Conservation (phyloP, 805 yeast genomes). For the Suhomyces pyralidae region DNA sequence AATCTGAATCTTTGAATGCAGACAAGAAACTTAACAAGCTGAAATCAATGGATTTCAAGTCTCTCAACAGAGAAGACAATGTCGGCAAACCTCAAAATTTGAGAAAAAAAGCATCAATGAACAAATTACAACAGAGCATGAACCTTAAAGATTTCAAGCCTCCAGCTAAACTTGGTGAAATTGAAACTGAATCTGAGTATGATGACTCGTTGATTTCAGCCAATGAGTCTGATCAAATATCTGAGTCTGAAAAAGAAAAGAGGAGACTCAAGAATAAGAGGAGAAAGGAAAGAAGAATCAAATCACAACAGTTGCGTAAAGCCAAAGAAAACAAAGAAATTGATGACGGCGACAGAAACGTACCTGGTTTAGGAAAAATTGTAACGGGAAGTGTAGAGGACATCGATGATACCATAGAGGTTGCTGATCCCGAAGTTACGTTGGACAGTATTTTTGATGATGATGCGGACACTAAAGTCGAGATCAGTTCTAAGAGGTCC, state of each 20-base stretch:
- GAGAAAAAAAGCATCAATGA: conserved; percentile 7
- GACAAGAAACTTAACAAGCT: conserved; percentile 9
- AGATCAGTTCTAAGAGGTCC: neutral
- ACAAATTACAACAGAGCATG: neutral
- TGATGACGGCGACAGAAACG: neutral
- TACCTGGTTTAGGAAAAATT: neutral
- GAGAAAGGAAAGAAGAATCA: conserved; percentile 15
- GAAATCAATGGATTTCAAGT: conserved; percentile 11
- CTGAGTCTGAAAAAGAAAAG: conserved; percentile 13
- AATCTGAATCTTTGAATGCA: conserved; percentile 6
- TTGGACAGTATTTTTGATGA: conserved; percentile 11
- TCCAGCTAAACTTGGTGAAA: conserved; percentile 5
- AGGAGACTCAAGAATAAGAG: conserved; percentile 14
- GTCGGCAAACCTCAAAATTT: conserved; percentile 1
- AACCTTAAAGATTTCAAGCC: neutral
- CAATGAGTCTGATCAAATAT: conserved; percentile 6
- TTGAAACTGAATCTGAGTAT: conserved; percentile 9
- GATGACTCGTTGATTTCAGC: conserved; percentile 11
- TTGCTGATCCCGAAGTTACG: conserved; percentile 7
- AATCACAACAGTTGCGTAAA: conserved; percentile 7
- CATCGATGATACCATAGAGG: neutral
- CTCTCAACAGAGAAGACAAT: neutral
- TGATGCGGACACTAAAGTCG: neutral
- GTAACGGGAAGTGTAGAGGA: neutral
- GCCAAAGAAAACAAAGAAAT: neutral